phyloP scores from a whole-genome alignment of 108 stramenopile genomes.

The Skeletonema costatum region DNA sequence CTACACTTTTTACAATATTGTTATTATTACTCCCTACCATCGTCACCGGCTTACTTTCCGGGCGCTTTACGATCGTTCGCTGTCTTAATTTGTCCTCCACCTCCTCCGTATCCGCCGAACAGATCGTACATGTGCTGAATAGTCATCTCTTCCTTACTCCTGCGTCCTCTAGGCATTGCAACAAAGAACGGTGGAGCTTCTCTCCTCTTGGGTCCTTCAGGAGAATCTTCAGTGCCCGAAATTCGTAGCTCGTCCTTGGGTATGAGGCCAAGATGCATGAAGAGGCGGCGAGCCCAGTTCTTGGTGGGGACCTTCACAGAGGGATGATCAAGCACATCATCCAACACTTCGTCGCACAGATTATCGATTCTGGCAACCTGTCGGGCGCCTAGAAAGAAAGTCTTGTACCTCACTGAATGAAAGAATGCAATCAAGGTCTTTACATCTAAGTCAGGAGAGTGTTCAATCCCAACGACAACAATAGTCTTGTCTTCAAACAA shows the following conservation, averaged over 20 bases:
- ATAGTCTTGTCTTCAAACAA: conserved; percentile 43
- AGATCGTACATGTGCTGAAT: conserved; percentile 67
- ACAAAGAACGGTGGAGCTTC: conserved; percentile 64
- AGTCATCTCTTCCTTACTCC: conserved; percentile 57
- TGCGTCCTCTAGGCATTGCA: conserved; percentile 61
- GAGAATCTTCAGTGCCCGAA: conserved; percentile 7
- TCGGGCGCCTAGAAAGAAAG: conserved; percentile 54
- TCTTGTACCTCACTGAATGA: conserved; percentile 49
- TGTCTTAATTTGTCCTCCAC: conserved; percentile 60
- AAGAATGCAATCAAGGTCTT: conserved; percentile 55
- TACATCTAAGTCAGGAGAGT: conserved; percentile 54
- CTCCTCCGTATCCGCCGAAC: conserved; percentile 59
- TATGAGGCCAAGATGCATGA: conserved; percentile 34
- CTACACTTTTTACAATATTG: neutral
- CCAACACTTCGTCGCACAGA: conserved; percentile 55
- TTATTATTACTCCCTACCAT: neutral
- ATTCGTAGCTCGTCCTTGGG: conserved; percentile 41
- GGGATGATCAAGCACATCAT: conserved; percentile 57
- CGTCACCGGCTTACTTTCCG: conserved; percentile 31
- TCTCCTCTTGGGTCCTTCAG: conserved; percentile 23
- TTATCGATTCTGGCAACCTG: conserved; percentile 59
- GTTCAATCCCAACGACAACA: conserved; percentile 55
- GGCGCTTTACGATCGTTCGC: conserved; percentile 65
- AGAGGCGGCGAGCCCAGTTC: conserved; percentile 17
- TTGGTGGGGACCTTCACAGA: conserved; percentile 16